Percentiles rank a stretch among this genome's conserved stretches.
These are phyloP conservation scores for Astrothelium macrocarpum DNA, from an alignment of 495 filamentous ascomycete genomes.

Conservation along the genomic window DNA sequence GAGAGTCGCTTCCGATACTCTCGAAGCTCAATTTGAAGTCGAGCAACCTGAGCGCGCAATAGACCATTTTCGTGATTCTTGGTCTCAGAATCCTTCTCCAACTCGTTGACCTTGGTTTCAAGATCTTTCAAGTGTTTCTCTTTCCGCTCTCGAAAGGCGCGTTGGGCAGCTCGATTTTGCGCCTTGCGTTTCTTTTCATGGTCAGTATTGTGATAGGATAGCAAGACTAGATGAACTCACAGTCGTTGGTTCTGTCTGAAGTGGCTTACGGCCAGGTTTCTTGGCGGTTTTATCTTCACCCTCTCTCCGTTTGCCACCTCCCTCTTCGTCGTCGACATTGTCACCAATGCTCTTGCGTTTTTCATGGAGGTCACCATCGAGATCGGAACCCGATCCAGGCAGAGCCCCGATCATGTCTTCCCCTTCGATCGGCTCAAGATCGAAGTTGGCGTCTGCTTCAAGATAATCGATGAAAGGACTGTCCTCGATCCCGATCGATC, in stretches of 20 bases:
- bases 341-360: constrained; percentile 72
- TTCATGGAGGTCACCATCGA: constrained; percentile 58
- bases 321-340: constrained; percentile 52
- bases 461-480: constrained; percentile 76
- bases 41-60: constrained; percentile 76
- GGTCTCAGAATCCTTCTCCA: constrained; percentile 77
- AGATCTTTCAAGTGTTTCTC: constrained; percentile 95
- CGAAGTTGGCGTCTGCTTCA: constrained; percentile 55
- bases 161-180: constrained; percentile 92
- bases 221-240: constrained; percentile 46
- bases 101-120: constrained; percentile 83
- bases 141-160: constrained; percentile 95
- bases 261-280: constrained; percentile 92
- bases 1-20: constrained; percentile 85
- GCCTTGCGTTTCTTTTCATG: constrained; percentile 86
- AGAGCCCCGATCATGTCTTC: constrained; percentile 68
- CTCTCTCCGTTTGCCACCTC: constrained; percentile 68
- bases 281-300: constrained; percentile 68
- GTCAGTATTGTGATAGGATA: constrained; percentile 35
- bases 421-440: constrained; percentile 46
- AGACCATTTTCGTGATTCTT: constrained; percentile 79
- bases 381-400: constrained; percentile 48
- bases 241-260: constrained; percentile 91
- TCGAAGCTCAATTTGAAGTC: constrained; percentile 70
- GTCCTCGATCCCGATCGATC: constrained; percentile 48